A percentile compares a stretch with the other conserved stretches of the same genome.
phyloP scores from a whole-genome alignment of 2,329 filamentous ascomycete species.

The Fusarium incarnatum region DNA sequence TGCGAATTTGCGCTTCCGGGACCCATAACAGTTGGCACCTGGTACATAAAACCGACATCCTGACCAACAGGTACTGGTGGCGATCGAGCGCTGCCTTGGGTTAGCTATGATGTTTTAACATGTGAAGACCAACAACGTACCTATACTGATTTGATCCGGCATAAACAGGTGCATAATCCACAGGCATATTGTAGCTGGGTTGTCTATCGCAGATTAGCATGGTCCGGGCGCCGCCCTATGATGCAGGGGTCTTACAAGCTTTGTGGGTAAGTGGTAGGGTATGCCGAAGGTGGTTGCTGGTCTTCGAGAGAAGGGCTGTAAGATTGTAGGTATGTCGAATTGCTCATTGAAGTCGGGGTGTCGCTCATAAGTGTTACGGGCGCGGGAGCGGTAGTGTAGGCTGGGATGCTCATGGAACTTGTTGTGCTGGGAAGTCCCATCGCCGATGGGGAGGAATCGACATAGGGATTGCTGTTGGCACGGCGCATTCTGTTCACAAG shows the following conservation, averaged over 20 bases:
- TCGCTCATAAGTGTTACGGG: slow-evolving; percentile 65
- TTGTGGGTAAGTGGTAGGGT: slow-evolving; percentile 51
- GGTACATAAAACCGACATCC: slow-evolving; percentile 59
- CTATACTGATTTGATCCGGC: slow-evolving; percentile 53
- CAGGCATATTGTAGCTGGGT: slow-evolving; percentile 56
- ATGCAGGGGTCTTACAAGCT: slow-evolving; percentile 51
- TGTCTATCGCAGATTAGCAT: slow-evolving; percentile 49
- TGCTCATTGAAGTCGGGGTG: slow-evolving; percentile 57
- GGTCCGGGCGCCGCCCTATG: slow-evolving; percentile 44
- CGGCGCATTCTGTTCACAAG: slow-evolving; percentile 63
- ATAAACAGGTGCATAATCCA: slow-evolving; percentile 58
- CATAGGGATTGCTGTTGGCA: slow-evolving; percentile 60
- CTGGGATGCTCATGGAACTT: slow-evolving; percentile 57
- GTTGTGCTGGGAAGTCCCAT: slow-evolving; percentile 55
- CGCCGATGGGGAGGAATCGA: slow-evolving; percentile 52
- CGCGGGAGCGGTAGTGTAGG: slow-evolving; percentile 64
- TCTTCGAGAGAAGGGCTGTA: slow-evolving; percentile 64
- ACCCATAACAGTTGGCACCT: slow-evolving; percentile 54
- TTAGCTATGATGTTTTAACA: slow-evolving; percentile 32
- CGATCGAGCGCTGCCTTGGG: slow-evolving; percentile 52
- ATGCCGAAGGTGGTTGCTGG: slow-evolving; percentile 52
- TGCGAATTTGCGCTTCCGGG: slow-evolving; percentile 51
- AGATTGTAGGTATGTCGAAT: slow-evolving; percentile 60
- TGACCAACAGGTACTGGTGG: slow-evolving; percentile 54
- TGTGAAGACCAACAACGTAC: slow-evolving; percentile 48